Conservation (phyloP, 805 yeast genomes). For the Pichia occidentalis region DNA sequence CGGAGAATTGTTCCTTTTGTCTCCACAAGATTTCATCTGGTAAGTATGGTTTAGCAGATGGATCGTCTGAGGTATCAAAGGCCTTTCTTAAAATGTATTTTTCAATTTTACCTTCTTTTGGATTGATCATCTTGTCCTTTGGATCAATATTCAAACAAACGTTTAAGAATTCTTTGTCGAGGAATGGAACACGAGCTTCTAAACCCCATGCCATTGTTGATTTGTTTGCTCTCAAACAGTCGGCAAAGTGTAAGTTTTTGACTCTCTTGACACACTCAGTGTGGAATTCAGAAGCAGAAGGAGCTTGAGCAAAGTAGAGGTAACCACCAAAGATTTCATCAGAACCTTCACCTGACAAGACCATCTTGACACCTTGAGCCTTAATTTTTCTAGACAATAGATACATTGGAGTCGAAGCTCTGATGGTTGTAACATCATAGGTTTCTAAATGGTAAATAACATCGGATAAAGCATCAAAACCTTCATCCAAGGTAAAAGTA, state of each 20-base stretch:
- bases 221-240: slow-evolving; percentile 97
- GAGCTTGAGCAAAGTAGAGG: slow-evolving; percentile 95
- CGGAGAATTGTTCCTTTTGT: slow-evolving; percentile 99
- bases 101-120: slow-evolving; percentile 73
- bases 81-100: slow-evolving; percentile 97
- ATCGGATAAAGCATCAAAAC: slow-evolving; percentile 90
- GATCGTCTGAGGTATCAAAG: slow-evolving; percentile 86
- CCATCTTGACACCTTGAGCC: slow-evolving; percentile 99
- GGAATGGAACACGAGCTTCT: slow-evolving; percentile 99
- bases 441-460: slow-evolving; percentile 96
- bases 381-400: slow-evolving; percentile 91
- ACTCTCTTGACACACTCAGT: slow-evolving; percentile 92
- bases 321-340: slow-evolving; percentile 99
- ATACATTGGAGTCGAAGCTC: slow-evolving; percentile 99
- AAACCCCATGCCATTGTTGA: slow-evolving; percentile 99
- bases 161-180: slow-evolving; percentile 88
- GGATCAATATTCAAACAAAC: slow-evolving; percentile 94
- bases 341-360: slow-evolving; percentile 96
- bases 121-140: slow-evolving; percentile 77
- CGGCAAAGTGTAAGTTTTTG: slow-evolving; percentile 94
- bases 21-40: slow-evolving; percentile 98
- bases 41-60: slow-evolving; percentile 72
- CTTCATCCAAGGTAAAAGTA: slow-evolving; percentile 94
- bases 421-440: slow-evolving; percentile 95
- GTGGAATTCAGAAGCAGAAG: slow-evolving; percentile 89